Evolutionary conservation across 257 asterid species (phyloP), one percentile per base, ranked within the genome.

Genomic region (Fraxinus pennsylvanica): DNA sequence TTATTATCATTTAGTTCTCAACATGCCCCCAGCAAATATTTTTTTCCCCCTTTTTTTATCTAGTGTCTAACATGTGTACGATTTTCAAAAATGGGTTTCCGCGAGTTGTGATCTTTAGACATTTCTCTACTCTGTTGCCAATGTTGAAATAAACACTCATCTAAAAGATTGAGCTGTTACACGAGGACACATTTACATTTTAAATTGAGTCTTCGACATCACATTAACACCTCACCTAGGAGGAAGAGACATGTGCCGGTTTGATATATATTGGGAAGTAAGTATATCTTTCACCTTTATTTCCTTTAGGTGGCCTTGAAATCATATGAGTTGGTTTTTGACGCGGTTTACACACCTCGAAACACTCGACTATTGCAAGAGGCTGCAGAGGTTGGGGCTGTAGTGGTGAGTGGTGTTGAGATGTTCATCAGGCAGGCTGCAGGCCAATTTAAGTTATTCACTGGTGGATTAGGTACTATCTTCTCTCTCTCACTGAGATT

Each of bases 391-490:
- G 89, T 83, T 71, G 96, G 96, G 39, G 91, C 92, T 59, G 50
- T 59, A 33, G 96, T 86, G 36, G 90, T 89, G 81, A 86, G 91
- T 73, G 94, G 96, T n/a, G 92, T 91, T 38, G 96, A 91, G 86
- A 91, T 91, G 96, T 91, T 91, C 83, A 83, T 84, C 71, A 85
- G 96, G 59, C 96, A 91, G 68, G 96, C 94, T 12, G 76, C 89
- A 76, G 90, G 87, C 6, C 94, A 88, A 67, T 89, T 91, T 25
- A 89, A 89, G 70, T 73, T 91, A 80, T 91, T 91, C 86, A 88
- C 96, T 5, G 79, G 73, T 65, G 96, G 96, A 79, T 82, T 87
- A 84, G 91, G 93, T 89, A 89, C 59, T 6, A 33, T 29, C 65
- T 84, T 36, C 78, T n/a, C 25, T 65, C 61, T 45, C 65, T 29